These are phyloP conservation scores for Claviceps lovelessii DNA, from an alignment of 2,329 filamentous ascomycete species.

Conservation along the genomic window DNA sequence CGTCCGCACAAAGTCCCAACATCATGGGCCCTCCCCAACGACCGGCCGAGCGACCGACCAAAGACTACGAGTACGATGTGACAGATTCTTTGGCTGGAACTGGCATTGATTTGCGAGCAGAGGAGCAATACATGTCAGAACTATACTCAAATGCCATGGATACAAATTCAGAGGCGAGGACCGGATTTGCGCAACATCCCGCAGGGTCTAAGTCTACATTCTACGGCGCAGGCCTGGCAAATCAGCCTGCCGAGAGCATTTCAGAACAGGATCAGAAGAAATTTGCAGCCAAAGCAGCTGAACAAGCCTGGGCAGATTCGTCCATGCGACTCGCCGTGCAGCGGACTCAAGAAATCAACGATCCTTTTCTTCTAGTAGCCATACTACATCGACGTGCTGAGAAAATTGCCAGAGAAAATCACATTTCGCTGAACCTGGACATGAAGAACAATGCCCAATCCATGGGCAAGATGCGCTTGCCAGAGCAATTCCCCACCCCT, in stretches of 20 bases:
- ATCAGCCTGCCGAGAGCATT: slow-evolving; percentile 40
- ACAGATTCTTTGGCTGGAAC: slow-evolving; percentile 74
- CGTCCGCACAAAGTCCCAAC: slow-evolving; percentile 15
- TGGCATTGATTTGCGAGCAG: slow-evolving; percentile 73
- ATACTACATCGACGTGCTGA: slow-evolving; percentile 42
- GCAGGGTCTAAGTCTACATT: slow-evolving; percentile 42
- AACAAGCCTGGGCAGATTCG: slow-evolving; percentile 51
- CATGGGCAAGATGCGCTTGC: slow-evolving; percentile 34
- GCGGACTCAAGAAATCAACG: slow-evolving; percentile 54
- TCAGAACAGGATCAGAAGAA: slow-evolving; percentile 42
- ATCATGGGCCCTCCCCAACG: slow-evolving; percentile 46
- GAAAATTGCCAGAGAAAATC: slow-evolving; percentile 44
- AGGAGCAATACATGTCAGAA: slow-evolving; percentile 67
- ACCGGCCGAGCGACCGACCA: slow-evolving; percentile 47
- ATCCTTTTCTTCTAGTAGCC: slow-evolving; percentile 58
- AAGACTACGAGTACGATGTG: slow-evolving; percentile 54
- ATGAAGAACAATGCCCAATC: slow-evolving; percentile 30
- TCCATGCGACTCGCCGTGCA: slow-evolving; percentile 45
- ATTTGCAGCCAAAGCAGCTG: slow-evolving; percentile 49
- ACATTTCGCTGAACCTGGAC: slow-evolving; percentile 41
- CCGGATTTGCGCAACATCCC: slow-evolving; percentile 36
- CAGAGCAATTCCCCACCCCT: slow-evolving; percentile 35
- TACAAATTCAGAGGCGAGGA: slow-evolving; percentile 30
- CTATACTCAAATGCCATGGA: slow-evolving; percentile 41
- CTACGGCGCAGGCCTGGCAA: slow-evolving; percentile 51